phyloP scores from a whole-genome alignment of 441 rosid species.

The Melastoma candidum region DNA sequence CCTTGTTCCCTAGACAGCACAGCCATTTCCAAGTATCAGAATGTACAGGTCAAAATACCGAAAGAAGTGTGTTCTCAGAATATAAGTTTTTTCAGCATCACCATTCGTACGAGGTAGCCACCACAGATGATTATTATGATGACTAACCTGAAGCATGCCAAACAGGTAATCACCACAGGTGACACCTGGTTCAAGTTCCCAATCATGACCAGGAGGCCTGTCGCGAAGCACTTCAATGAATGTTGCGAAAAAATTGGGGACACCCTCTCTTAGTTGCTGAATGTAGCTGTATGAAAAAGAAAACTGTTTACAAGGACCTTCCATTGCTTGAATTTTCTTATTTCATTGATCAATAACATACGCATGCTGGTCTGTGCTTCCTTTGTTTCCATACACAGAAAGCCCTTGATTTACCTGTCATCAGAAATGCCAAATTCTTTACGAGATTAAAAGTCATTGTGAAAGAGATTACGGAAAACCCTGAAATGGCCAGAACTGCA shows the following conservation, averaged over 20 bases:
- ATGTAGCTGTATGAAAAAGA: conserved; percentile 49
- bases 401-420: conserved; percentile 85
- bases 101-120: too few species aligned
- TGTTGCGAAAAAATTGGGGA: conserved; percentile 89
- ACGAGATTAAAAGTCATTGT: conserved; percentile 4
- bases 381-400: conserved; percentile 93
- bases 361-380: conserved; percentile 99
- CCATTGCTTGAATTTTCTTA: neutral
- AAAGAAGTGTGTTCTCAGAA: neutral
- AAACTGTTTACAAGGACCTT: neutral
- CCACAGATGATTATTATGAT: neutral
- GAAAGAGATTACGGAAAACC: too few species aligned
- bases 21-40: conserved; percentile 6
- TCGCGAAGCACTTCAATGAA: conserved; percentile 93
- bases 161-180: conserved; percentile 97
- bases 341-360: conserved; percentile 29
- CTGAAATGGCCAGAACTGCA: too few species aligned
- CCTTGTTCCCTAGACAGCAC: conserved; percentile 74
- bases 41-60: neutral
- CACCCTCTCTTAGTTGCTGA: conserved; percentile 98
- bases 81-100: too few species aligned
- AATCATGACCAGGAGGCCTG: conserved; percentile 98
- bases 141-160: conserved; percentile 89
- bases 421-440: conserved; percentile 11
- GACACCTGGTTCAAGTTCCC: conserved; percentile 99